These are phyloP conservation scores for Psidium friedrichsthalianum DNA, from an alignment of 345 rosid genomes.

Conservation along the genomic window DNA sequence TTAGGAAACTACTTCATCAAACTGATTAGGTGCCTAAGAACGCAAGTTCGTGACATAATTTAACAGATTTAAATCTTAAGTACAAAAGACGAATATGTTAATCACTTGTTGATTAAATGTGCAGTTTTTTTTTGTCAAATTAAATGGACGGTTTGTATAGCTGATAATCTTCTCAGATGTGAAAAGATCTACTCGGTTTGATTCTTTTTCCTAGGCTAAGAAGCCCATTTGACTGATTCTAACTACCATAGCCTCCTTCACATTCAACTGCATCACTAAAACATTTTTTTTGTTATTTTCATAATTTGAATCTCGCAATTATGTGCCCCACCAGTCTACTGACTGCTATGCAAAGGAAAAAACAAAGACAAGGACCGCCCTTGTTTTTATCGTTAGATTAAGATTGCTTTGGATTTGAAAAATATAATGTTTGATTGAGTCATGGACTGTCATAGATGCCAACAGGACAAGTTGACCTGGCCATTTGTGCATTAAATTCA, in stretches of 20 bases:
- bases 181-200: slow-evolving; percentile 10
- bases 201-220: slow-evolving; percentile 6
- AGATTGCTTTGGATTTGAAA: background rate
- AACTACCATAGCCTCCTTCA: background rate
- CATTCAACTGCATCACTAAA: background rate
- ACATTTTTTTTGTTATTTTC: background rate
- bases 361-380: background rate
- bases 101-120: background rate
- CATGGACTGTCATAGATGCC: slow-evolving; percentile 5
- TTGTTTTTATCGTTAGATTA: background rate
- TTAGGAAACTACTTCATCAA: no score
- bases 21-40: no score
- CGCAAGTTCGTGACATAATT: no score
- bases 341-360: background rate
- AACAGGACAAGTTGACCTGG: slow-evolving; percentile 16
- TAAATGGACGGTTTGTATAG: background rate
- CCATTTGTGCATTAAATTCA: background rate
- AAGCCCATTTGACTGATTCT: slow-evolving; percentile 15
- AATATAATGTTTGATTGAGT: background rate
- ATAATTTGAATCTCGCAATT: background rate
- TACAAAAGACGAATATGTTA: background rate
- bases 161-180: slow-evolving; percentile 3
- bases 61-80: background rate
- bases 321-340: slow-evolving; percentile 10
- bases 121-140: no score